Evolutionary conservation across 2,329 filamentous ascomycete species (phyloP).

Genomic region (Arthrobotrys megalospora): DNA sequence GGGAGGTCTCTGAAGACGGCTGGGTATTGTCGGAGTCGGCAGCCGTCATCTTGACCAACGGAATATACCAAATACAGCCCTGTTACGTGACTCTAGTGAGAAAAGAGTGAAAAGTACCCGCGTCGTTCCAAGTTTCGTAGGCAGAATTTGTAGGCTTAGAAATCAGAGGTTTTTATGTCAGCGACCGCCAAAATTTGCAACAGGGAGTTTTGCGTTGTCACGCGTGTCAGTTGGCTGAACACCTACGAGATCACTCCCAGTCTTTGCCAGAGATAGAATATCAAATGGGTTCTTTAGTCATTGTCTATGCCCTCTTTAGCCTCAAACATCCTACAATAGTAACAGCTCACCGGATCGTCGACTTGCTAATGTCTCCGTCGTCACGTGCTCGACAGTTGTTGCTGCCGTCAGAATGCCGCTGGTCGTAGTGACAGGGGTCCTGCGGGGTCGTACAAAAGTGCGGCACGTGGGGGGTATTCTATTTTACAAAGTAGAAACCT

Average conservation of each 20-base stretch:
- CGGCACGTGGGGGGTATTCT: background rate
- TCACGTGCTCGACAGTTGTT: background rate
- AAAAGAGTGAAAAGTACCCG: background rate
- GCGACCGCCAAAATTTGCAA: conserved; percentile 38
- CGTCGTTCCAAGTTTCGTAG: background rate
- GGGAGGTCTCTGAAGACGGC: conserved; percentile 9
- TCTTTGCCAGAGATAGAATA: no score
- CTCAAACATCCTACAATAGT: no score
- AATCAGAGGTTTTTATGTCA: conserved; percentile 40
- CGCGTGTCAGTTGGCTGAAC: background rate
- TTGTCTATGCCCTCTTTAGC: no score
- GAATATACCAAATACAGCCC: background rate
- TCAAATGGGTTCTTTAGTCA: no score
- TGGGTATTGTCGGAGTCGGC: conserved; percentile 12
- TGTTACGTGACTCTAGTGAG: background rate
- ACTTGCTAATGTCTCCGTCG: no score
- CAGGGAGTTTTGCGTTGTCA: conserved; percentile 45
- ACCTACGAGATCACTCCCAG: no score
- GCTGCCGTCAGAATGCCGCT: background rate
- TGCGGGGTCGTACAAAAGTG: background rate
- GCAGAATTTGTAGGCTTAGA: conserved; percentile 37
- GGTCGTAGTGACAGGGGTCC: background rate
- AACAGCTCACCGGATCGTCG: no score
- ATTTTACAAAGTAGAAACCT: no score
- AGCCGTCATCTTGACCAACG: conserved; percentile 26